phyloP scores from a whole-genome alignment of 2,329 filamentous ascomycete species.

The Fusarium globosum region DNA sequence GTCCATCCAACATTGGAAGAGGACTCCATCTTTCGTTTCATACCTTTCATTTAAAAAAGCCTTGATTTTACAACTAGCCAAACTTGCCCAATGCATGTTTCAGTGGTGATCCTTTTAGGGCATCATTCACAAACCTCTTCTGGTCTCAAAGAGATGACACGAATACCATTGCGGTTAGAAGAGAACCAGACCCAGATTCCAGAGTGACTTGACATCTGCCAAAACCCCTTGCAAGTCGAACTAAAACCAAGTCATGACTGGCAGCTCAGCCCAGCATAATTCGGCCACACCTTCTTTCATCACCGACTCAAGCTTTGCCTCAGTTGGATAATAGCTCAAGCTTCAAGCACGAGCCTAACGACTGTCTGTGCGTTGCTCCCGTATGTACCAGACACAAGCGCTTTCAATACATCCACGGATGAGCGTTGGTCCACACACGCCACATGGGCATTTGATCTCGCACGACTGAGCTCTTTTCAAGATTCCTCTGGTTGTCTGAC shows the following conservation, averaged over 20 bases:
- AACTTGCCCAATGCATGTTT: not conserved
- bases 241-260: conserved; percentile 28
- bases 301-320: conserved; percentile 36
- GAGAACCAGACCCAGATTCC: conserved; percentile 7
- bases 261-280: conserved; percentile 17
- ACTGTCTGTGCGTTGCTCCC: conserved; percentile 40
- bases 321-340: conserved; percentile 36
- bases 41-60: not conserved
- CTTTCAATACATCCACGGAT: conserved; percentile 25
- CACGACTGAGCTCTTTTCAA: conserved; percentile 25
- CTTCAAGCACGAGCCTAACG: conserved; percentile 37
- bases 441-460: conserved; percentile 26
- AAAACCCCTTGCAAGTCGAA: conserved; percentile 32
- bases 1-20: not conserved
- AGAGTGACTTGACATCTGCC: conserved; percentile 27
- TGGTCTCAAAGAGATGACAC: conserved; percentile 1
- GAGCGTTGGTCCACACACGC: conserved; percentile 18
- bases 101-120: not conserved
- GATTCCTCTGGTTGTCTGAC: conserved; percentile 6
- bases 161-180: conserved; percentile 13
- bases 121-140: conserved; percentile 11
- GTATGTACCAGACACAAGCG: conserved; percentile 12
- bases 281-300: conserved; percentile 30
- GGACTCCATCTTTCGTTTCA: not conserved
- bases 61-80: not conserved